Conservation (phyloP, 305 asterid genomes). For the Euphrasia arctica region DNA sequence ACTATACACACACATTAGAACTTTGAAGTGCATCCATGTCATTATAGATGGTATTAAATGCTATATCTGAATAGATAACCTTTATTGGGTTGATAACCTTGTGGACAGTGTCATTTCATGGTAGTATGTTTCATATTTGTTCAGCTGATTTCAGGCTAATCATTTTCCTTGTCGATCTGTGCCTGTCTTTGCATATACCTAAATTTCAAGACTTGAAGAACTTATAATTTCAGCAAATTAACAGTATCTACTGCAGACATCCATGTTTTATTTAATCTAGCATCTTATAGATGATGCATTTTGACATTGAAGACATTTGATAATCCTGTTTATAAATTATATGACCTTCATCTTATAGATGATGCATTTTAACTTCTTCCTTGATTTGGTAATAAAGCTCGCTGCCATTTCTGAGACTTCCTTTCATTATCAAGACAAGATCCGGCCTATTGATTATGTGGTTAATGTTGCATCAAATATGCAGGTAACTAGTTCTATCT, state of each 20-base stretch:
- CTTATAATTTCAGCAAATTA: constrained; percentile 9
- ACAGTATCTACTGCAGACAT: constrained; percentile 13
- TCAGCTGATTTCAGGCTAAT: constrained; percentile 8
- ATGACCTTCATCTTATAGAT: constrained; percentile 3
- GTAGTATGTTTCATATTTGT: constrained; percentile 7
- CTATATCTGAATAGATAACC: background rate
- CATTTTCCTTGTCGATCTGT: background rate
- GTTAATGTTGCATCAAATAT: constrained; percentile 62
- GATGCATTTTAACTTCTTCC: constrained; percentile 14
- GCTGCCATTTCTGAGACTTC: constrained; percentile 86
- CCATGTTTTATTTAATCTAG: background rate
- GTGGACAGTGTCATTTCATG: constrained; percentile 14
- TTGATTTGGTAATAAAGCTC: constrained; percentile 56
- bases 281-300: constrained; percentile 3
- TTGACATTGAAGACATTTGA: constrained; percentile 10
- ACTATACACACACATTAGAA: constrained; percentile 8
- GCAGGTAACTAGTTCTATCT: constrained; percentile 60
- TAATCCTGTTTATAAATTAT: background rate
- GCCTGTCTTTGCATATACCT: background rate
- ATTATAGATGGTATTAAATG: constrained; percentile 12
- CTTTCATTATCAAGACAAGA: constrained; percentile 93
- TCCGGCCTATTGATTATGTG: constrained; percentile 74
- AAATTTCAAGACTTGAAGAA: constrained; percentile 1
- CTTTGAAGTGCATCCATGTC: constrained; percentile 2
- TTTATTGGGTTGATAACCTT: background rate